Base-by-base conservation (phyloP, 495 filamentous ascomycete species). In the Neurospora sp. region DNA sequence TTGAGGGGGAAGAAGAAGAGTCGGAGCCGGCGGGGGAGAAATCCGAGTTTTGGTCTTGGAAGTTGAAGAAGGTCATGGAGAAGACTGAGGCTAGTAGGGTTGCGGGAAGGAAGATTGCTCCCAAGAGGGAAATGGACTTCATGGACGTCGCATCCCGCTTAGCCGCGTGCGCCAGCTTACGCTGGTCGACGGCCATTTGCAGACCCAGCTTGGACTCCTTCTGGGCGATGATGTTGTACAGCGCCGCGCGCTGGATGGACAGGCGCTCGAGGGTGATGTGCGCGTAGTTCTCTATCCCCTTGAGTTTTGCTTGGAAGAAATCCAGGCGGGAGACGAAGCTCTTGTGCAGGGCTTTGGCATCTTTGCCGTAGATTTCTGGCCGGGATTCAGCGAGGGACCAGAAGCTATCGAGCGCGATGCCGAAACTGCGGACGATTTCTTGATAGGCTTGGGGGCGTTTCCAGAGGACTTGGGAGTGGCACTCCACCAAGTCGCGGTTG, bases 191-290 rank as follows among this genome's bases (percentile, higher is more conserved):
- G 40, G 87, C 87, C 81, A 89, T 89, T 75, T 86, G 81, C 40
- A 89, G 84, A 73, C 84, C 86, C 44, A 89, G 83, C 72, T 88
- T 87, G 16, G 84, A 86, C 75, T 88, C 87, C 70, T 87, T 86
- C 73, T 88, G 87, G 66, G 87, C 85, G 76, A 88, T 88, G 79
- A 88, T 87, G 77, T 88, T 89, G 78, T 88, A 88, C 5, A 89
- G 73, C 35, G 86, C 87, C 71, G 84, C 85, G 35, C 87, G 81
- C 76, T 89, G 87, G 73, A 88, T 87, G 16, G 84, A 78, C 66
- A 89, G 66, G 40, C 87, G 76, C 73, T 88, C 84, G 39, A 89
- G 77, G 39, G 87, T 88, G 5, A 84, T 87, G 42, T 86, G 82
- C 9, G 86, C 86, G 69, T 89, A 89, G 73, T 85, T 86, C 71